Evolutionary conservation across 108 stramenopile genomes (phyloP), one percentile per base, ranked within the genome.

Genomic region (Fragilariopsis cylindrus): DNA sequence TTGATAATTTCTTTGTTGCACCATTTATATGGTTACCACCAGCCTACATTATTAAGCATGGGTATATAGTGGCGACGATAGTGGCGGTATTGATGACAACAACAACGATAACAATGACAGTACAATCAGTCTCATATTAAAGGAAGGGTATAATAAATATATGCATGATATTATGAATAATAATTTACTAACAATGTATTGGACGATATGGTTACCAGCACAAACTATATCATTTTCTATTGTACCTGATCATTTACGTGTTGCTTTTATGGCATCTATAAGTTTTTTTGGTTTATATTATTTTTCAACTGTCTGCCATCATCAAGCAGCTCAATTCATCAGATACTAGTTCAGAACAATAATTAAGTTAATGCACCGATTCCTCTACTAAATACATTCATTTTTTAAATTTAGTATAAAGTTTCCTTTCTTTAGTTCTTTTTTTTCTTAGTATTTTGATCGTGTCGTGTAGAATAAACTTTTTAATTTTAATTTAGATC

Each of bases 281-380:
- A 78, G 80, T 44, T 88, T 88, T 63, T 86, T 54, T 85, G 88
- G 86, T 72, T 87, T 47, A 76, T 79, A 46, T 68, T 84, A 48
- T 76, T 87, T 18, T 80, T n/a, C 77, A 6, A 68, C 57, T 5
- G 62, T 87, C n/a, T 30, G 30, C 30, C n/a, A 30, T 30, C 30
- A 30, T 30, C 30, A 30, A 30, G 30, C 30, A 30, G 30, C 30
- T 30, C 30, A 30, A 30, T 30, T 30, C 1, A 30, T 30, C 30
- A 30, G 30, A 30, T 1, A 30, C 30, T 30, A 1, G 30, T 30
- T 30, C 30, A 30, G 30, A 30, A 30, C 30, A 30, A 30, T 30
- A 30, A 30, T 30, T 21, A 30, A 30, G 1, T 30, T 30, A 30
- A 30, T 30, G 30, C 30, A 30, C 30, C 30, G 30, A 30, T 30